Base-by-base conservation (phyloP, 441 rosid species). In the Capsella rubella region DNA sequence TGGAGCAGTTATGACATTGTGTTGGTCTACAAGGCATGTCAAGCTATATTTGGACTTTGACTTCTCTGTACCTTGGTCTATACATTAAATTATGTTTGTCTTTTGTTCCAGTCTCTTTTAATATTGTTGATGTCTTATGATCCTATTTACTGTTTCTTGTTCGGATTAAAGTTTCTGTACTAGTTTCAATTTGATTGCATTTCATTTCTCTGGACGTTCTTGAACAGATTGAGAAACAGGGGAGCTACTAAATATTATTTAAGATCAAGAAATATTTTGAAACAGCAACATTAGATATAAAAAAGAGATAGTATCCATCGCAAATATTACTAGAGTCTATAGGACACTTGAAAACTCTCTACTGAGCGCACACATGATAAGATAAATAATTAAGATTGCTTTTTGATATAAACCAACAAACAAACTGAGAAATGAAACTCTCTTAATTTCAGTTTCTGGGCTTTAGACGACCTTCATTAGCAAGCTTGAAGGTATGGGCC, bases 381-480 rank as follows among this genome's bases (percentile, higher is more conserved):
- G 77, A 78, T 72, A 54, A 21, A 35, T 59, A 70, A 63, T 63
- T 71, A 9, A 72, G 73, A 58, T 25, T 71, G 73, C 10, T 57
- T 0, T 49, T 57, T 34, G 51, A 58, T 47, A 58, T 27, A 59
- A 71, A 77, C 76, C 68, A 71, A 71, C 51, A 52, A 71, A 59
- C 68, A 14, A 45, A 72, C 37, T 45, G 50, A 59, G 51, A 51
- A 52, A 66, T 58, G 25, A 72, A 60, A 32, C 62, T 55, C 71
- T 65, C 43, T 50, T 74, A 5, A 45, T 34, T 49, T 79, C 64
- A 86, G 70, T 74, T 32, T 81, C 76, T 77, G 5, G 79, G 87
- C 82, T 82, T 81, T 78, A 84, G 79, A 32, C 72, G 91, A 47
- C 90, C 94, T 83, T 86, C 94, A 72, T 89, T 89, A 16, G 91